Evolutionary conservation across 371 early-diverging fungal species (phyloP).

Genomic region (Mucor lusitanicus): DNA sequence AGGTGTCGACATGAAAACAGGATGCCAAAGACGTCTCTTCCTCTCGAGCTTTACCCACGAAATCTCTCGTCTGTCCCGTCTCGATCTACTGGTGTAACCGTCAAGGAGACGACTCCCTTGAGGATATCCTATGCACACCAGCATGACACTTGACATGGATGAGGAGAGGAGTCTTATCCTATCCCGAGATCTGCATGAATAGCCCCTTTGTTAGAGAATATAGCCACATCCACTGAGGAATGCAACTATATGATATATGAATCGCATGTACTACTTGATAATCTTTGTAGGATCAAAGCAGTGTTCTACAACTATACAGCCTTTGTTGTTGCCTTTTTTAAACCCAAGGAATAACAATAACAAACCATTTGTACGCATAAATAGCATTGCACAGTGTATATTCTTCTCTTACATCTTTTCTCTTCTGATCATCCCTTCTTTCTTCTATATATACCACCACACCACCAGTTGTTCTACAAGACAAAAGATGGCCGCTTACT

Average conservation of each 20-base stretch:
- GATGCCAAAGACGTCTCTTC: neutral
- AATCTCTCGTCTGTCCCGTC: neutral
- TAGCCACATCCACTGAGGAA: neutral
- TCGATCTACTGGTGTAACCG: too few species aligned
- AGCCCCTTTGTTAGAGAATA: neutral
- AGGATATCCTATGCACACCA: neutral
- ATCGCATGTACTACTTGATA: neutral
- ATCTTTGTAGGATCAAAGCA: neutral
- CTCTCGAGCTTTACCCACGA: neutral
- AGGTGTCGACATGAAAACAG: neutral
- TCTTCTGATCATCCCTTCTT: neutral
- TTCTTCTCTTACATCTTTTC: neutral
- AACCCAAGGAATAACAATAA: slow-evolving; percentile 1
- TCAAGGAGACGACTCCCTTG: neutral
- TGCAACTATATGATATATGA: neutral
- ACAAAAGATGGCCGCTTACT: neutral
- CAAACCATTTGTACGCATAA: neutral
- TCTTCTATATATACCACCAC: too few species aligned
- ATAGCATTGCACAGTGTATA: neutral
- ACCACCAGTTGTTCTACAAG: neutral
- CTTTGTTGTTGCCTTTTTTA: slow-evolving; percentile 1
- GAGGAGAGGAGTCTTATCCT: neutral
- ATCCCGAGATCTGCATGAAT: neutral
- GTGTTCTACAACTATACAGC: neutral
- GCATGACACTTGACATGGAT: neutral